phyloP scores from a whole-genome alignment of 208 protist genomes.

The Leishmania aethiopica region DNA sequence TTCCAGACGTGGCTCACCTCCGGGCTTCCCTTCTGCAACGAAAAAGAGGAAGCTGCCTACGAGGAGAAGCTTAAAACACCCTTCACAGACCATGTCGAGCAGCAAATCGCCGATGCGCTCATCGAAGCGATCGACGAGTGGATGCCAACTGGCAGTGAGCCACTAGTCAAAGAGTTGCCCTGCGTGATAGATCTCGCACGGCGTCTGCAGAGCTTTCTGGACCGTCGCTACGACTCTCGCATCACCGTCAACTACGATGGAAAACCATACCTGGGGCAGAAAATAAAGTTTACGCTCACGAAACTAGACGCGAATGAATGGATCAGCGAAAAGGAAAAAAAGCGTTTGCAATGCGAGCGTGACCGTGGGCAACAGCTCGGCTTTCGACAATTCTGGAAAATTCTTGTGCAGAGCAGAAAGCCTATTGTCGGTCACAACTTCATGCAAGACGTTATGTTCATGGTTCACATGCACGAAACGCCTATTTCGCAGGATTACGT shows the following conservation, averaged over 20 bases:
- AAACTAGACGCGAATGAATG: constrained; percentile 17
- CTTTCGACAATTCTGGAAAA: constrained; percentile 75
- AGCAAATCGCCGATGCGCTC: not conserved
- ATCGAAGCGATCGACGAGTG: constrained; percentile 4
- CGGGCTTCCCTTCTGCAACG: constrained; percentile 55
- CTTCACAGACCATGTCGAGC: constrained; percentile 6
- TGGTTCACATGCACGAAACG: constrained; percentile 76
- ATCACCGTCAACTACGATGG: constrained; percentile 14
- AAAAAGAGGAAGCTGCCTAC: constrained; percentile 31
- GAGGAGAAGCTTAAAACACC: not conserved
- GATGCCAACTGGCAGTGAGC: not conserved
- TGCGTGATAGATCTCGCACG: constrained; percentile 14
- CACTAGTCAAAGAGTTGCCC: not conserved
- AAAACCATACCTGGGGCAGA: constrained; percentile 27
- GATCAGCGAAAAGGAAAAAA: constrained; percentile 1
- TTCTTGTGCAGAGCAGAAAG: constrained; percentile 62
- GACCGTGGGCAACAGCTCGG: constrained; percentile 31
- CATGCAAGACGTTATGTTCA: constrained; percentile 84
- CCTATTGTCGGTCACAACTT: constrained; percentile 84
- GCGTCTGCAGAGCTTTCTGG: not conserved
- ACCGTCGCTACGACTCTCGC: constrained; percentile 9
- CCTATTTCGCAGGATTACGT: constrained; percentile 46
- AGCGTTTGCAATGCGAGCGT: constrained; percentile 6
- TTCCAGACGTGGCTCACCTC: constrained; percentile 67
- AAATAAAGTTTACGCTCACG: constrained; percentile 29